Evolutionary conservation across 208 protist species (phyloP).

Genomic region (Entamoeba invadens): DNA sequence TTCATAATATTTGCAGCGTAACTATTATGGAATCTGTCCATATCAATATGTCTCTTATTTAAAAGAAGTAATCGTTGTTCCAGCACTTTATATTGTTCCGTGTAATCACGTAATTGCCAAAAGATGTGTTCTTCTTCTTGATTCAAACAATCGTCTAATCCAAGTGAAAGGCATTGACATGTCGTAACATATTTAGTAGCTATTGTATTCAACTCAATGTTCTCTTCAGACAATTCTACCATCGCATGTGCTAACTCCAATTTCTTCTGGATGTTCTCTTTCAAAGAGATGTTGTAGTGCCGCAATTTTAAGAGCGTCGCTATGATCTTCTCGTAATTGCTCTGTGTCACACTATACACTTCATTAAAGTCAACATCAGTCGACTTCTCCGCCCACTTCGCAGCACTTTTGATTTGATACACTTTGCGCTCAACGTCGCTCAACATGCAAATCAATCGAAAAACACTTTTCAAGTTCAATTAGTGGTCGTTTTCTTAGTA

Average conservation of each 20-base stretch:
- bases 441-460: too few relatives aligned
- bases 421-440: not conserved
- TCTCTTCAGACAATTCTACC: not conserved
- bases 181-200: not conserved
- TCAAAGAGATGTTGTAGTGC: not conserved
- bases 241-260: not conserved
- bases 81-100: not conserved
- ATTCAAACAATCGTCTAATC: not conserved
- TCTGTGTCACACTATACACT: not conserved
- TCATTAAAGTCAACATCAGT: not conserved
- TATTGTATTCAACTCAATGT: not conserved
- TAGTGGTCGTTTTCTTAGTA: too few relatives aligned
- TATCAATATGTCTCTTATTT: not conserved
- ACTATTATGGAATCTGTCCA: not conserved
- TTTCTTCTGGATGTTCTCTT: not conserved
- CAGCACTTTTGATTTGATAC: not conserved
- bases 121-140: not conserved
- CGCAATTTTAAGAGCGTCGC: not conserved
- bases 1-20: not conserved
- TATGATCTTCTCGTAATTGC: not conserved
- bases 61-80: not conserved
- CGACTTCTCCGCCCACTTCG: not conserved
- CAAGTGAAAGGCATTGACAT: not conserved
- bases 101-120: not conserved
- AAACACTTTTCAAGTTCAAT: too few relatives aligned